These are phyloP conservation scores for Aureobasidium sp. DNA, from an alignment of 2,329 filamentous ascomycete genomes.

Conservation along the genomic window DNA sequence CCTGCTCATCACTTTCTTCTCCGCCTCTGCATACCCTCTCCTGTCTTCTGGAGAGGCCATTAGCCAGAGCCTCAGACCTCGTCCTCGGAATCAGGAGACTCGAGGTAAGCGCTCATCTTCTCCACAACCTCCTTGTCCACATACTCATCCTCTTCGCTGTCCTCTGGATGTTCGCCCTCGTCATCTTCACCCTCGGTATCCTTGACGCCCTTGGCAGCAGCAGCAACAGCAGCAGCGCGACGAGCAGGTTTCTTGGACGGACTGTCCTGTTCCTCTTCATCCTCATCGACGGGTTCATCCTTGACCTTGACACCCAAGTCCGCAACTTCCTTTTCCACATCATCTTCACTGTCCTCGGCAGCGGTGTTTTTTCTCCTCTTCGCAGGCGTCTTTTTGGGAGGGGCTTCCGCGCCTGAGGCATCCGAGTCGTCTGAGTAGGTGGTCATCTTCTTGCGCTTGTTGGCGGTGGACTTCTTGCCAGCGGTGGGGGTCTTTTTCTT, in stretches of 20 bases:
- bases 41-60: not conserved
- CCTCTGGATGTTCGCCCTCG: conserved; percentile 44
- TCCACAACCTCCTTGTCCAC: not conserved
- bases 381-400: not conserved
- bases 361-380: not conserved
- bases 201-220: not conserved
- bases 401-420: conserved; percentile 28
- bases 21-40: not conserved
- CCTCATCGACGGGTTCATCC: conserved; percentile 37
- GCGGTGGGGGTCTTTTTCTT: not conserved
- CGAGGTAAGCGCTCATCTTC: not conserved
- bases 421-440: conserved; percentile 53
- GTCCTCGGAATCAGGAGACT: not conserved
- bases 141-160: conserved; percentile 27
- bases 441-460: conserved; percentile 29
- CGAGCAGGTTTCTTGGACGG: conserved; percentile 38
- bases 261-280: no score
- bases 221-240: conserved; percentile 38
- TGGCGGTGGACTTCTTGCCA: not conserved
- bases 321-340: conserved; percentile 39
- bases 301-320: conserved; percentile 44
- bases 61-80: not conserved
- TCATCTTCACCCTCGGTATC: conserved; percentile 28
- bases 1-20: not conserved
- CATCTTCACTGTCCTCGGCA: conserved; percentile 29